Conservation (phyloP, 2,329 filamentous ascomycete genomes). For the Pseudogymnoascus sp. region DNA sequence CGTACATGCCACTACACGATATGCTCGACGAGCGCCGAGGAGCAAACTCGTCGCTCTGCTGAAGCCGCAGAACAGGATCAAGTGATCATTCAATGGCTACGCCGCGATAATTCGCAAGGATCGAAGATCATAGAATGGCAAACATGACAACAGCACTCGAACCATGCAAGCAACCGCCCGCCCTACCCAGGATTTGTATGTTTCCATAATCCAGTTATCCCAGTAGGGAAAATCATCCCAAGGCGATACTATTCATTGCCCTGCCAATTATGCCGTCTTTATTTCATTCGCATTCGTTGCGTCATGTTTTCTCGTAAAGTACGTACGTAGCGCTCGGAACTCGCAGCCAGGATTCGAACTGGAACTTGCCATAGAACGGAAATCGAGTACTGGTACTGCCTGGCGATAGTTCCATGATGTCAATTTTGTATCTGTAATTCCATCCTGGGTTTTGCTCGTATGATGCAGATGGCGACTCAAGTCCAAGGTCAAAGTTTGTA, state of each 20-base stretch:
- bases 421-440: not conserved
- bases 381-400: not conserved
- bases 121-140: not conserved
- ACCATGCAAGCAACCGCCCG: not conserved
- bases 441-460: not conserved
- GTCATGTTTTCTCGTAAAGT: not conserved
- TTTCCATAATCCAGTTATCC: not conserved
- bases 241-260: not conserved
- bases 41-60: not conserved
- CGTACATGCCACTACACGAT: not conserved
- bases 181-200: not conserved
- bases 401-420: not conserved
- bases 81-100: not conserved
- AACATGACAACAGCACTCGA: not conserved
- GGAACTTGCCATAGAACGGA: not conserved
- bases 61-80: too few relatives aligned
- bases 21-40: not conserved
- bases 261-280: not conserved
- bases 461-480: not conserved
- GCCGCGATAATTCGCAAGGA: not conserved
- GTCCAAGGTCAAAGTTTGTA: not conserved
- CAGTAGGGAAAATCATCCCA: not conserved
- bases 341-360: not conserved
- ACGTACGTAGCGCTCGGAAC: not conserved
- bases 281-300: not conserved